Base-by-base conservation (phyloP, 1,139 yeast genomes). In the Sugiyamaella paludigena region DNA sequence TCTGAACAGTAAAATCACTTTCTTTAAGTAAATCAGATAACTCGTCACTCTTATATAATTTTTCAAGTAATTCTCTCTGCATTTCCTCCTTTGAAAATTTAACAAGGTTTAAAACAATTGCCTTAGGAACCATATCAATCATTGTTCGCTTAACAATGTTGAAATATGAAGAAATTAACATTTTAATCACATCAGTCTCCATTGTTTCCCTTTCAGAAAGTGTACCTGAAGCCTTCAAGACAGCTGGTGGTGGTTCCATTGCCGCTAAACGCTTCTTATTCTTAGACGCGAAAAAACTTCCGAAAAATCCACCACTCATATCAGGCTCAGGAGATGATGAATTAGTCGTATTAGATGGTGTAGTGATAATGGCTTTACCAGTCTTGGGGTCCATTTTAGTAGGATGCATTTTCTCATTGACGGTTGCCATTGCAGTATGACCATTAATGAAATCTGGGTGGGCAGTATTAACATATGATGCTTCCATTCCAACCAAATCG, bases 181-280 rank as follows among this genome's bases (percentile, higher is more conserved):
- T 77, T 74, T 92, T 92, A 66, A 92, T 92, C 36, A 92, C 98
- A 65, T 92, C 98, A 0, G 98, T 92, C 70, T 92, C 98, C 81
- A 87, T 85, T 32, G 91, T 81, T 72, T 92, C 98, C 61, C 97
- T 83, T 67, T 92, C 98, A 24, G 95, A 81, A 87, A 92, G 84
- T 51, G 87, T 83, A 38, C 98, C 98, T 24, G 95, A 83, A 6
- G 98, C 98, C 68, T 92, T 86, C 66, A 92, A 80, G 11, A 89
- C 91, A 35, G 95, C 82, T 38, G 98, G 98, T 43, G 98, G 98
- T 1, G 96, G 91, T 69, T 92, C 98, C 95, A 92, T 87, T 29
- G 91, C 84, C 40, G 94, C 97, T 63, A 91, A 77, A 70, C 95
- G 83, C 79, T 91, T 91, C 72, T 91, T 92, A 70, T 89, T 91